Percentiles rank a stretch among this genome's conserved stretches.
These are phyloP conservation scores for Rhodotorula sp. DNA, from an alignment of 1,284 basidiomycete genomes.

Conservation along the genomic window DNA sequence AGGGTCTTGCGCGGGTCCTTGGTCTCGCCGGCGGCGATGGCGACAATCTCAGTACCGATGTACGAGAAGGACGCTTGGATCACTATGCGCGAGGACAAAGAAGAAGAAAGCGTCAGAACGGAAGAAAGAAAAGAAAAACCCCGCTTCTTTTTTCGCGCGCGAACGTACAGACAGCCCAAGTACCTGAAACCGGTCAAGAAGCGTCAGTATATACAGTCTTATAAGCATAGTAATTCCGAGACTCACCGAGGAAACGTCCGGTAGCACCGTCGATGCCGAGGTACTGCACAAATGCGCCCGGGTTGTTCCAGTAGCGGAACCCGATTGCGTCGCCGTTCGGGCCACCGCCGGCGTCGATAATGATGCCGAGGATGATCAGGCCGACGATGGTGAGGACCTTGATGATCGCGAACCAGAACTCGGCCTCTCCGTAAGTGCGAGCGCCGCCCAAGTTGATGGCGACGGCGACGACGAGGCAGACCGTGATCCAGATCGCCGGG, in stretches of 20 bases:
- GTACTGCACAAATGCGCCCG: constrained; percentile 39
- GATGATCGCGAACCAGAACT: constrained; percentile 59
- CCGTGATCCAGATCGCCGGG: constrained; percentile 71
- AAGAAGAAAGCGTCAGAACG: neutral
- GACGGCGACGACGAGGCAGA: constrained; percentile 69
- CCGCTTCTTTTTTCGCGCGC: neutral
- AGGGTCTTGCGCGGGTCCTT: constrained; percentile 56
- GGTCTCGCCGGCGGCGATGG: constrained; percentile 65
- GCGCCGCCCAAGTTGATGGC: constrained; percentile 71
- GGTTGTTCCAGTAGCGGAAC: constrained; percentile 10
- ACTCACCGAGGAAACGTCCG: constrained; percentile 44
- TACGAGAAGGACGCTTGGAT: constrained; percentile 72
- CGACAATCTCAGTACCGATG: constrained; percentile 76
- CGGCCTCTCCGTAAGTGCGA: constrained; percentile 50
- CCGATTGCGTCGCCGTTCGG: constrained; percentile 43
- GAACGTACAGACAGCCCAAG: neutral
- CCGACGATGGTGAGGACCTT: constrained; percentile 58
- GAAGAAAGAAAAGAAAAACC: no score
- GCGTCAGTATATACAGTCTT: no score
- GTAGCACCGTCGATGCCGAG: constrained; percentile 53
- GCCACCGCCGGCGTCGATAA: constrained; percentile 51
- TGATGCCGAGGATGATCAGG: constrained; percentile 60
- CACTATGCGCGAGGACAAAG: constrained; percentile 19
- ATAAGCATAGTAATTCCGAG: constrained; percentile 5
- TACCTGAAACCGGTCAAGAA: neutral